Evolutionary conservation across 2,329 filamentous ascomycete species (phyloP), one percentile per base, ranked within the genome.

Genomic region (Sporothrix euskadiensis): DNA sequence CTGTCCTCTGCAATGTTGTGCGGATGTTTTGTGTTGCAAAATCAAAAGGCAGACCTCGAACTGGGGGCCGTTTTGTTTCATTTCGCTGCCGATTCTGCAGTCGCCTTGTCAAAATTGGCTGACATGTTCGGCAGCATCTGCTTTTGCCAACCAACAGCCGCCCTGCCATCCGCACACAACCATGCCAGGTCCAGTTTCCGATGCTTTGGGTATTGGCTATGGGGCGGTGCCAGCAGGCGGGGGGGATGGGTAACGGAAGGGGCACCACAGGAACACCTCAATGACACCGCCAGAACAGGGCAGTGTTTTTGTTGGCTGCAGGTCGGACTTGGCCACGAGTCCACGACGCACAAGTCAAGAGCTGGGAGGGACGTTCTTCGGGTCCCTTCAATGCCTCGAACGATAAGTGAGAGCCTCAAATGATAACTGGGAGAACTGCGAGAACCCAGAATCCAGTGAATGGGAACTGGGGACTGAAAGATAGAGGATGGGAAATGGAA

Each of bases 141-240:
- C 30, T 9, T 26, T 26, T 44, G 32, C 35, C 19, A 44, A 41
- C 59, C 59, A 44, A 44, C 56, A 35, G 14, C 56, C 30, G 56
- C 19, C 56, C 35, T 59, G 30, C 56, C 56, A 59, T 41, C 32
- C 32, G 57, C 30, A 14, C 26, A 26, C 26, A 44, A 4, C 6
- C 4, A 44, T 47, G 12, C n/a, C 22, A 66, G 39, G 10, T 41
- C 35, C 39, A 41, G 56, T 44, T 65, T 65, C 61, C 61, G 61
- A 47, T 65, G 61, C 61, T 65, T 35, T 65, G 61, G 61, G 26
- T 39, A 44, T 65, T 47, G 61, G 61, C 39, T 65, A 14, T n/a
- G 26, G 22, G 19, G 61, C 41, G 35, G 61, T 63, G 35, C 59
- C 59, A 59, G 56, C 12, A 12, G 44, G 56, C 56, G 35, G 35